Conservation (phyloP, 2,329 filamentous ascomycete species). For the Celoporthe dispersa region DNA sequence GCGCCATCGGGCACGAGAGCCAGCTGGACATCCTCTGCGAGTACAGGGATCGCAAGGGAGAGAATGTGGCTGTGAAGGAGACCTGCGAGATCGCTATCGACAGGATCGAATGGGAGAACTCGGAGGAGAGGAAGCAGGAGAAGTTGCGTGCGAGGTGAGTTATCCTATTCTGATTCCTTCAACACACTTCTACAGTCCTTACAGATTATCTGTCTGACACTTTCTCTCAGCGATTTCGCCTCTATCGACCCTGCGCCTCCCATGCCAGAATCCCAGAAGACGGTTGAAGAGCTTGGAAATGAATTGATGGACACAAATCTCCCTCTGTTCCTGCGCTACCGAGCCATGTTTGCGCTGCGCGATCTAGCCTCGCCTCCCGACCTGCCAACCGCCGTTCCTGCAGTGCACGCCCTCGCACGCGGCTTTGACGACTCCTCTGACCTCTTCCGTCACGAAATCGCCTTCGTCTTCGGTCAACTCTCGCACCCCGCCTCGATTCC, state of each 20-base stretch:
- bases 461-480: constrained; percentile 96
- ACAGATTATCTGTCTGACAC: constrained; percentile 34
- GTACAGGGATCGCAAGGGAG: constrained; percentile 74
- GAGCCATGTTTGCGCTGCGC: constrained; percentile 96
- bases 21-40: constrained; percentile 75
- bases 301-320: constrained; percentile 77
- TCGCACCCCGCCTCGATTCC: constrained; percentile 97
- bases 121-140: constrained; percentile 71
- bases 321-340: constrained; percentile 89
- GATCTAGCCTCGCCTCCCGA: constrained; percentile 94
- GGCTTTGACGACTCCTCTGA: constrained; percentile 86
- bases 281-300: constrained; percentile 75
- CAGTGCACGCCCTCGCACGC: constrained; percentile 81
- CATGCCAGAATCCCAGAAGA: constrained; percentile 69
- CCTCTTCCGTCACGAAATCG: constrained; percentile 95
- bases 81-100: constrained; percentile 97
- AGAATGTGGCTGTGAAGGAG: constrained; percentile 83
- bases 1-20: constrained; percentile 76
- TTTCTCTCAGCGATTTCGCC: constrained; percentile 76
- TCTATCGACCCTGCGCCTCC: constrained; percentile 96
- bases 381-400: constrained; percentile 85
- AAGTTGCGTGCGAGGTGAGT: constrained; percentile 79
- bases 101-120: constrained; percentile 91
- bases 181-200: not conserved
- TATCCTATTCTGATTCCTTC: constrained; percentile 5